Conservation (phyloP, 2,329 filamentous ascomycete species). For the Hypoxylon sp. region DNA sequence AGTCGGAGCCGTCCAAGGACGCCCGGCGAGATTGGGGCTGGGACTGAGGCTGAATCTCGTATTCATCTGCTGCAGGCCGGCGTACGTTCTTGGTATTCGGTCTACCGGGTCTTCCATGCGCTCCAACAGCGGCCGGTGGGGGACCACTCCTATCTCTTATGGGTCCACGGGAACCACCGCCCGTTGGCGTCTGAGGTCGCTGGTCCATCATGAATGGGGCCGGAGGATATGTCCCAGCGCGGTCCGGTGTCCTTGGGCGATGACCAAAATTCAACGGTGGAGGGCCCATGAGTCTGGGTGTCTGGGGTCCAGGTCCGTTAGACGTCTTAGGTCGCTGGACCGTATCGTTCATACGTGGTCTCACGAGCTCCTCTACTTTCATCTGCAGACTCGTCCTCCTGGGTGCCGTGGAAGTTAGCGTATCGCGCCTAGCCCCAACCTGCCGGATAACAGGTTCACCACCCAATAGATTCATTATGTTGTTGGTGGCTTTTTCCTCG, state of each 20-base stretch:
- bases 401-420: constrained; percentile 62
- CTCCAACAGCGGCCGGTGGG: constrained; percentile 44
- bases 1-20: constrained; percentile 46
- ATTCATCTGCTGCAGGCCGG: constrained; percentile 40
- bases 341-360: constrained; percentile 7
- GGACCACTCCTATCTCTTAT: constrained; percentile 35
- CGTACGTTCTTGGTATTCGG: constrained; percentile 38
- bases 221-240: constrained; percentile 39
- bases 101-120: constrained; percentile 29
- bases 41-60: constrained; percentile 30
- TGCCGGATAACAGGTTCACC: constrained; percentile 62
- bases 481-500: constrained; percentile 55
- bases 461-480: constrained; percentile 49
- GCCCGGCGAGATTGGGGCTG: constrained; percentile 17
- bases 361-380: constrained; percentile 58
- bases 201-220: constrained; percentile 26
- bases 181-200: constrained; percentile 34
- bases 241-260: constrained; percentile 37
- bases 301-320: constrained; percentile 34
- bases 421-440: constrained; percentile 66
- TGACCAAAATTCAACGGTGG: constrained; percentile 36
- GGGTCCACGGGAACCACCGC: constrained; percentile 18
- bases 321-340: constrained; percentile 47
- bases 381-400: constrained; percentile 65
- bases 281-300: constrained; percentile 25